phyloP scores from a whole-genome alignment of 257 asterid species.

The Nicotiana obtusifolia region DNA sequence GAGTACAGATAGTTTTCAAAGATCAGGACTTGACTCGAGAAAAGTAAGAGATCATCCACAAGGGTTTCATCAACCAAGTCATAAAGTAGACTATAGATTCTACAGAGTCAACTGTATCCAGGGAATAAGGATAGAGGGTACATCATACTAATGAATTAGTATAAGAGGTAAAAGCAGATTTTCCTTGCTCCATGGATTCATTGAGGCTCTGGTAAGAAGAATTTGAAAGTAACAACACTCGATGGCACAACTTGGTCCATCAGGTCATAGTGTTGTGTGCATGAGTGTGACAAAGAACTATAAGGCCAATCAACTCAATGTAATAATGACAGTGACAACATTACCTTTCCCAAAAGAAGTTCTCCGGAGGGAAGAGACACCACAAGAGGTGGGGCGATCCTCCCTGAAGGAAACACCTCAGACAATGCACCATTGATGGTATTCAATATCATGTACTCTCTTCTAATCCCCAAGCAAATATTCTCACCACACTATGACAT shows the following conservation, averaged over 20 bases:
- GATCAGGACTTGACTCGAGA: neutral
- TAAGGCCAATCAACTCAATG: neutral
- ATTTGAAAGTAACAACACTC: neutral
- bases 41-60: neutral
- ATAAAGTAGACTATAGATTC: neutral
- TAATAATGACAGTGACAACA: conserved; percentile 1
- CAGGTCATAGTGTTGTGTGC: neutral
- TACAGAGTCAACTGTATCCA: neutral
- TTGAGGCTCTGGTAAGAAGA: neutral
- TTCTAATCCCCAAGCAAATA: conserved; percentile 77
- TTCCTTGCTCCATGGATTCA: neutral
- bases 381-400: conserved; percentile 91
- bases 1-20: neutral
- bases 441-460: conserved; percentile 81
- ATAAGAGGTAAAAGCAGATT: neutral
- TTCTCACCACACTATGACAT: conserved; percentile 98
- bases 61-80: neutral
- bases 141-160: neutral
- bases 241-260: neutral
- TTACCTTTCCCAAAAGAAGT: conserved; percentile 92
- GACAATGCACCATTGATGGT: conserved; percentile 75
- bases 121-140: neutral
- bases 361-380: conserved; percentile 87
- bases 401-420: conserved; percentile 91
- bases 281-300: neutral